A percentile compares a stretch with the other conserved stretches of the same genome.
These are phyloP conservation scores for Venturia carpophila DNA, from an alignment of 2,329 filamentous ascomycete species.

Conservation along the genomic window DNA sequence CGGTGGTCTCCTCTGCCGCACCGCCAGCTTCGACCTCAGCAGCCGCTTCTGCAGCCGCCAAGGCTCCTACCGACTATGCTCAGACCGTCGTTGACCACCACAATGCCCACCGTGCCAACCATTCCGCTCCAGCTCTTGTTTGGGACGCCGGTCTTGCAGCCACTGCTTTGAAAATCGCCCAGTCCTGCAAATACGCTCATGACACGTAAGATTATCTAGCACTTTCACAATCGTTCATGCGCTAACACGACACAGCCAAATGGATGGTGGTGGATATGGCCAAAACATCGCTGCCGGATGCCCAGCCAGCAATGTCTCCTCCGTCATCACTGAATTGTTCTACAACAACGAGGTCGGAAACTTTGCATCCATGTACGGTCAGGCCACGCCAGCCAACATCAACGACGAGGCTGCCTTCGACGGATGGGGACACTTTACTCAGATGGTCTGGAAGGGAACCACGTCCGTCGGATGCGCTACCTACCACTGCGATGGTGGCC, in stretches of 20 bases:
- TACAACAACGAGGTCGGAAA: constrained; percentile 72
- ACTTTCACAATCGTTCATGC: constrained; percentile 13
- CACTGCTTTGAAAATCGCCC: constrained; percentile 57
- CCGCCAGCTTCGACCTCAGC: neutral
- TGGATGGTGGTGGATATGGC: constrained; percentile 62
- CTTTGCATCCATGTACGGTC: constrained; percentile 51
- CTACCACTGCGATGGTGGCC: constrained; percentile 43
- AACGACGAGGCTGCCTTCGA: constrained; percentile 45
- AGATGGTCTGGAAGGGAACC: constrained; percentile 63
- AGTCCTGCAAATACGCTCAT: constrained; percentile 65
- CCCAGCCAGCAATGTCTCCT: constrained; percentile 49
- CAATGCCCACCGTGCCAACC: constrained; percentile 79
- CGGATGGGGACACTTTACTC: constrained; percentile 65
- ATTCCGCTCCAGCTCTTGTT: constrained; percentile 56
- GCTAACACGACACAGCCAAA: constrained; percentile 33
- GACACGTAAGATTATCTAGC: constrained; percentile 52
- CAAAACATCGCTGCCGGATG: constrained; percentile 82
- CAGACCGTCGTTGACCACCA: constrained; percentile 50
- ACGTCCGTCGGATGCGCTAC: constrained; percentile 56
- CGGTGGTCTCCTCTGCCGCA: neutral
- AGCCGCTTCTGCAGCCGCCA: neutral
- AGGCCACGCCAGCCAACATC: constrained; percentile 50
- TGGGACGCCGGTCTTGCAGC: constrained; percentile 60
- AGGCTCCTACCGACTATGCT: constrained; percentile 11
- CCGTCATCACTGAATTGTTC: constrained; percentile 73